phyloP scores from a whole-genome alignment of 768 basidiomycete species.

The Suillus plorans region DNA sequence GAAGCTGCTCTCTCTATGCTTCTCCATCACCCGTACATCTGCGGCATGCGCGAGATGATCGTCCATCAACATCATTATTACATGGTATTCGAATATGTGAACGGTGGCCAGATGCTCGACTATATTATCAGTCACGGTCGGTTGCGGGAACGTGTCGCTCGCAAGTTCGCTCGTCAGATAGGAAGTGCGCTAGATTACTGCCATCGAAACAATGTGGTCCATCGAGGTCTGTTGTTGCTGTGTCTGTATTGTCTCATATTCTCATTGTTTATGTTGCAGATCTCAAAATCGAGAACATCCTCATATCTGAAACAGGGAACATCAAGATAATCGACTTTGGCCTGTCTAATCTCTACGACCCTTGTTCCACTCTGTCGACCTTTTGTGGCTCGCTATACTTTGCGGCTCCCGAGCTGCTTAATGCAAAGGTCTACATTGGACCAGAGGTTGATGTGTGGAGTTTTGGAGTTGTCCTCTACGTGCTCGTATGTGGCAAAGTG shows the following conservation, averaged over 20 bases:
- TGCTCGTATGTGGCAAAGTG: constrained; percentile 97
- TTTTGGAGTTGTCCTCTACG: constrained; percentile 97
- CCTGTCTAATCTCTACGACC: constrained; percentile 93
- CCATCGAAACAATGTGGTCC: constrained; percentile 96
- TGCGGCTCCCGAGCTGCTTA: constrained; percentile 95
- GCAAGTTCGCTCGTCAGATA: constrained; percentile 98
- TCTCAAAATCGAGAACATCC: constrained; percentile 99
- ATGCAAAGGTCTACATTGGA: constrained; percentile 94
- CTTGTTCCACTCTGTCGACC: constrained; percentile 77
- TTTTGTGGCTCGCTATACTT: constrained; percentile 99
- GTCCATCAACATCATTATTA: constrained; percentile 98
- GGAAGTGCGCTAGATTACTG: constrained; percentile 96
- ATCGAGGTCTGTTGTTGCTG: constrained; percentile 60
- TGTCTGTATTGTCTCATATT: constrained; percentile 13
- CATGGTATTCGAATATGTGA: constrained; percentile 99
- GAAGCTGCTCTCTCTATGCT: constrained; percentile 95
- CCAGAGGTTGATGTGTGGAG: constrained; percentile 99
- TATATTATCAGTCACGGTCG: constrained; percentile 99
- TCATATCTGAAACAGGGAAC: constrained; percentile 97
- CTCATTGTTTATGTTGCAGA: constrained; percentile 38
- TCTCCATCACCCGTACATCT: constrained; percentile 97
- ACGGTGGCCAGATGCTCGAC: constrained; percentile 99
- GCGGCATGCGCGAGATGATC: constrained; percentile 99
- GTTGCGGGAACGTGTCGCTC: constrained; percentile 89
- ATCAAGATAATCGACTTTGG: constrained; percentile 99